Conservation (phyloP, 176 grass and related monocot genomes). For the Poa annua region DNA sequence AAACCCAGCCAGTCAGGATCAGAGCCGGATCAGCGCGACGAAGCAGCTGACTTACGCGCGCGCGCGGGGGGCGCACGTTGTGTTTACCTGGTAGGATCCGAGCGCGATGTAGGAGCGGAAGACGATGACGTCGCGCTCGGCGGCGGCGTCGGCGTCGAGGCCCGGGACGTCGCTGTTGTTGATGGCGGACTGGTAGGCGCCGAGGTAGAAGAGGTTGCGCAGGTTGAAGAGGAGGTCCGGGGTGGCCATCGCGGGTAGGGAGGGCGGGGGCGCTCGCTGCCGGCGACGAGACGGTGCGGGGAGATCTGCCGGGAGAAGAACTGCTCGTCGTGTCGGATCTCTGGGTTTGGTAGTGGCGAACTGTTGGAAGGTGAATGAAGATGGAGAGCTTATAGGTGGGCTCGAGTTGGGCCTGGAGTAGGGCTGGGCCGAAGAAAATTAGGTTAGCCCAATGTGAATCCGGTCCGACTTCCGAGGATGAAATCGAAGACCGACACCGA, state of each 20-base stretch:
- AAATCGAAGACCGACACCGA: neutral
- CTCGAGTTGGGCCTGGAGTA: neutral
- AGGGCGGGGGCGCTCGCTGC: neutral
- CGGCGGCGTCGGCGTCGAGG: conserved; percentile 63
- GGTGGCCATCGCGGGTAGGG: conserved; percentile 46
- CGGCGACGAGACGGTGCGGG: neutral
- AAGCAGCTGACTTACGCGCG: too few species aligned
- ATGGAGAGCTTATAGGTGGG: conserved; percentile 8
- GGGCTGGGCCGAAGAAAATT: neutral
- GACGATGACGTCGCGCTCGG: conserved; percentile 89
- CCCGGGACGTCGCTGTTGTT: conserved; percentile 88
- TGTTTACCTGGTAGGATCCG: conserved; percentile 67
- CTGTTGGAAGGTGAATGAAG: neutral
- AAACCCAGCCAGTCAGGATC: conserved; percentile 21
- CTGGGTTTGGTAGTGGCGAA: conserved; percentile 12
- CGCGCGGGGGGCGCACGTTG: too few species aligned
- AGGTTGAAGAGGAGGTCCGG: conserved; percentile 91
- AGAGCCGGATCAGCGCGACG: neutral
- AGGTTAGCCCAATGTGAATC: neutral
- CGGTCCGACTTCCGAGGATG: neutral
- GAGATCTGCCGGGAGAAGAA: conserved; percentile 41
- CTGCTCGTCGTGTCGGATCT: conserved; percentile 11
- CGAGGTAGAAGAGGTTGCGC: conserved; percentile 96
- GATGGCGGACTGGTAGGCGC: conserved; percentile 96
- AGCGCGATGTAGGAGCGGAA: conserved; percentile 96